Evolutionary conservation across 805 yeast genomes (phyloP), one percentile per base, ranked within the genome.

Genomic region (Yamadazyma olivae): DNA sequence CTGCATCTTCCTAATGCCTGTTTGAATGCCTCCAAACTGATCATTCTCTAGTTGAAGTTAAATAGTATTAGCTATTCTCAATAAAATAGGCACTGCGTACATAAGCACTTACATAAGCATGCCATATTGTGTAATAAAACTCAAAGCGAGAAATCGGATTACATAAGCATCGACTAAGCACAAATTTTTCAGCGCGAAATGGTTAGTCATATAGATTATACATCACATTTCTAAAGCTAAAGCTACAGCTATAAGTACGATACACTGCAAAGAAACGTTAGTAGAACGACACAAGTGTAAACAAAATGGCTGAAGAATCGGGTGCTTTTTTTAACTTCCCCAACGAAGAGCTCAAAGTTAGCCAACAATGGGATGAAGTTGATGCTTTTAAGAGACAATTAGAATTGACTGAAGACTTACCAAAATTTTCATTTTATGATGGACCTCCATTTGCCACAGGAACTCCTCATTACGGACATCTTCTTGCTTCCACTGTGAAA

Each of bases 361-460:
- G 83, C 38, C 70, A 75, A 31, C 74, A 72, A 54, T 93, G 99
- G 99, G 75, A 83, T 37, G 95, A 89, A 46, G 77, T 88, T 51
- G 83, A 89, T 59, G 99, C 99, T n/a, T 93, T 93, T 71, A 88
- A 87, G 46, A 81, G 85, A 29, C 79, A 95, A 20, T 61, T 88
- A 46, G 81, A 90, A 57, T 71, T 89, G 49, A 85, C 95, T 30
- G 75, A 91, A 58, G 98, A 78, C 38, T 77, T 79, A 48, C 93
- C 95, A 23, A 83, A 81, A 40, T 93, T 90, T 61, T 79, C 96
- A 25, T 93, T 93, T 62, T 93, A 85, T 56, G 99, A 93, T 67
- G 99, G 99, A 19, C 99, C 99, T 6, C 99, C 99, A 50, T 93
- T 93, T 64, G 99, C 99, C 39, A 93, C 99, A 2, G 99, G 99